Base-by-base conservation (phyloP, 2,329 filamentous ascomycete species). In the Cordyceps cicadae region DNA sequence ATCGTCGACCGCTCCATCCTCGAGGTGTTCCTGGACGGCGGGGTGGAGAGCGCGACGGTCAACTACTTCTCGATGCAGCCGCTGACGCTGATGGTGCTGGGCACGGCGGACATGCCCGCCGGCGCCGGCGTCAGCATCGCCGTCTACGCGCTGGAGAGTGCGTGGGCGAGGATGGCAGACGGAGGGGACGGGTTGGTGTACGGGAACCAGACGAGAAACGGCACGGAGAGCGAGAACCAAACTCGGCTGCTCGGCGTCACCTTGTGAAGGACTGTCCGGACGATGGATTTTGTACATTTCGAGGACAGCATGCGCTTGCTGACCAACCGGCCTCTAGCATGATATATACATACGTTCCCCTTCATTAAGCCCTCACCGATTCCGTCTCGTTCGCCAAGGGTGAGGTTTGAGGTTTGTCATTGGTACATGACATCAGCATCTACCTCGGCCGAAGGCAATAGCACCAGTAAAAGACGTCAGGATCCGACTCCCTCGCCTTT, bases 401-500 rank as follows among this genome's bases (percentile, higher is more conserved):
- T 4, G 21, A 26, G 29, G 21, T 26, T 8, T 8, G 15, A 15
- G 14, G 29, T 1, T 29, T 29, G 29, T 29, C 7, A 6, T 7
- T 37, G 1, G 17, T 55, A 15, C 15, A 48, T 17, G 17, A 1
- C 5, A 8, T 6, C 11, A 5, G 37, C 43, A 24, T 15, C 56
- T 58, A 62, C 37, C 64, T 70, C 2, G 76, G 75, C 3, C 70
- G 69, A 45, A 81, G 65, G 6, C 77, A 65, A 64, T 80, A 81
- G 57, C 76, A 79, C 66, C 72, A 76, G 62, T 79, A 67, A 56
- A 69, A 80, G 3, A 81, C 67, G 19, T 80, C 77, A 11, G 79
- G 79, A 63, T 81, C 79, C 3, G 63, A 71, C n/a, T 66, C 66
- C 29, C 66, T 72, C 4, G 68, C 46, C 62, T 80, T 81, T 0